Percentiles rank a stretch among this genome's conserved stretches.
These are phyloP conservation scores for Lactarius quietus DNA, from an alignment of 768 basidiomycete genomes.

Conservation along the genomic window DNA sequence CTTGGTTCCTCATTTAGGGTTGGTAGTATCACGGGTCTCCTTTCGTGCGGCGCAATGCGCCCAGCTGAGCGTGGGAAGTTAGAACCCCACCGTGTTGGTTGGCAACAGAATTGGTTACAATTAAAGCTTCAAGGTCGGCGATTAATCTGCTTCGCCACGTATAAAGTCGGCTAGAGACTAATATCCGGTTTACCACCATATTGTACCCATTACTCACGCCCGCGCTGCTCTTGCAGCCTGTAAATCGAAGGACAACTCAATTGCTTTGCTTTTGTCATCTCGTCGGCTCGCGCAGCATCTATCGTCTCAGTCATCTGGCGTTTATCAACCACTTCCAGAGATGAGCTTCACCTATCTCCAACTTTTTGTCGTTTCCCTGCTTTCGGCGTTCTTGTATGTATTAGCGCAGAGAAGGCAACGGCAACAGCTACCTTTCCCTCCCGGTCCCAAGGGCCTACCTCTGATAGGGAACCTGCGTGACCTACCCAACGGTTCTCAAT, in stretches of 20 bases:
- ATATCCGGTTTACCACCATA: background rate
- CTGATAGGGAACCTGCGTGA: slow-evolving; percentile 26
- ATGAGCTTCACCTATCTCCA: slow-evolving; percentile 5
- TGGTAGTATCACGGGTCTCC: too few species aligned
- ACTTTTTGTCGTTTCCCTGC: background rate
- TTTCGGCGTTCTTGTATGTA: background rate
- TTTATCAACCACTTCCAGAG: background rate
- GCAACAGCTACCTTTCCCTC: slow-evolving; percentile 8
- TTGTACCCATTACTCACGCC: background rate
- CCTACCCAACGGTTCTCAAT: slow-evolving; percentile 24
- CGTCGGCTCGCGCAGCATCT: background rate
- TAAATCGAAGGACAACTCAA: background rate
- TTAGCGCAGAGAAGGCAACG: background rate
- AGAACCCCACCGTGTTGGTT: too few species aligned
- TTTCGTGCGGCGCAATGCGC: too few species aligned
- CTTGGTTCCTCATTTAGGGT: too few species aligned
- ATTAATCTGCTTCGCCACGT: background rate
- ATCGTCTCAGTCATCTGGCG: background rate
- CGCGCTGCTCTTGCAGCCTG: background rate
- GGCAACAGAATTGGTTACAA: too few species aligned
- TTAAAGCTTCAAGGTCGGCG: too few species aligned
- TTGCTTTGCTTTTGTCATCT: background rate
- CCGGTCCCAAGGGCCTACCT: slow-evolving; percentile 26
- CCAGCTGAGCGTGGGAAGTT: too few species aligned
- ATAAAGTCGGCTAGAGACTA: background rate